Evolutionary conservation across 768 basidiomycete genomes (phyloP).

Genomic region (Gyrodon lividus): DNA sequence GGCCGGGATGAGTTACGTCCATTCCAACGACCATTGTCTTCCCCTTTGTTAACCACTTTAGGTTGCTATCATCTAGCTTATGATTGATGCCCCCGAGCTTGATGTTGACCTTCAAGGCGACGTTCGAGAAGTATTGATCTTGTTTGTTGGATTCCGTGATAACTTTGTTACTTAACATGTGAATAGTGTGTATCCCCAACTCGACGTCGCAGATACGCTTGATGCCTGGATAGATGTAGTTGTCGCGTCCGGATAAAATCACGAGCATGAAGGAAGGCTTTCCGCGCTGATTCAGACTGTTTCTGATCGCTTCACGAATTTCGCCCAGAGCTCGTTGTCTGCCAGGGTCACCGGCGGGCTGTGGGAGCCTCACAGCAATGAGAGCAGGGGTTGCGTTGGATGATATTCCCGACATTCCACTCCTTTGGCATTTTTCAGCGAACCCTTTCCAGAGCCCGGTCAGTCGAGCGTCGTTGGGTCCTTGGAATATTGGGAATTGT

Average conservation of each 20-base stretch:
- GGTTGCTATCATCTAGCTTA: constrained; percentile 54
- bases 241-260: constrained; percentile 64
- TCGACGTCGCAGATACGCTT: constrained; percentile 75
- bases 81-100: constrained; percentile 86
- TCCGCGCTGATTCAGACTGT: constrained; percentile 20
- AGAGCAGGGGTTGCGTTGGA: constrained; percentile 40
- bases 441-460: constrained; percentile 51
- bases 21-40: constrained; percentile 85
- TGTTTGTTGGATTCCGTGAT: constrained; percentile 53
- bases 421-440: constrained; percentile 48
- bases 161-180: constrained; percentile 66
- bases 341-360: constrained; percentile 30
- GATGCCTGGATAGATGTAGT: constrained; percentile 77
- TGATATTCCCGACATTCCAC: constrained; percentile 65
- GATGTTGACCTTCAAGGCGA: constrained; percentile 78
- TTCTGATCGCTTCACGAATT: constrained; percentile 44
- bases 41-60: constrained; percentile 63
- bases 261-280: constrained; percentile 70
- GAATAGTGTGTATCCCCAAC: constrained; percentile 74
- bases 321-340: constrained; percentile 36
- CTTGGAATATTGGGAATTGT: constrained; percentile 35
- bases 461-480: constrained; percentile 35
- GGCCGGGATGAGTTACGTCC: constrained; percentile 80
- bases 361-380: constrained; percentile 19
- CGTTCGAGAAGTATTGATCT: constrained; percentile 81